Evolutionary conservation across 176 grass and related monocot genomes (phyloP), one percentile per base, ranked within the genome.

Genomic region (Phoenix dactylifera): DNA sequence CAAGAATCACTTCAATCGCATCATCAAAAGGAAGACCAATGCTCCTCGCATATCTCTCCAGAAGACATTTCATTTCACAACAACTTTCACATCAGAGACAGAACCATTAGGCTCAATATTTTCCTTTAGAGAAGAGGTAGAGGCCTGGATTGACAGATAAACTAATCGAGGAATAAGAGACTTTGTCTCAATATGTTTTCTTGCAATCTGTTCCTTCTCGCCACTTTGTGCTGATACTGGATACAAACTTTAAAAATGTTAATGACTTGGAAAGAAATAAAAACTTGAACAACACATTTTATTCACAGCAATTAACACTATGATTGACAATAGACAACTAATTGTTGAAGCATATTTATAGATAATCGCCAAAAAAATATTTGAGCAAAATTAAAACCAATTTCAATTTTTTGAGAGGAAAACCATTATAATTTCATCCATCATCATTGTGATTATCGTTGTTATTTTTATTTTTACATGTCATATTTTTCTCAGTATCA

Each of bases 11-110:
- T 51, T 66, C 72, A 39, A 98, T 70, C 63, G 88, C 94, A 83
- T 83, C 88, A 71, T 89, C 89, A 50, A 98, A 73, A 50, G 94
- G 80, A 75, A 86, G 81, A 54, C 94, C 88, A 76, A 89, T 89
- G 64, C 58, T 93, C 71, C 88, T 85, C 49, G 88, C 76, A 59
- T 93, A 98, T 79, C 75, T 93, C 67, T 86, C 79, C 26, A 98
- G 82, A 74, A 98, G 76, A 9, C 55, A 69, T 75, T 82, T 88
- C 65, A 83, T 75, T 71, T 98, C 94, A 35, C 57, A 48, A 67
- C 16, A 70, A 66, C 76, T 66, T 51, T 77, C 32, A 60, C 50
- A 88, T 74, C 62, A 69, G 74, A 85, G 61, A 57, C 67, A 70
- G 66, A 26, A 17, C 85, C 76, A 16, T 93, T 98, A 20, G 35